phyloP scores from a whole-genome alignment of 768 basidiomycete genomes.

The Xanthoconium purpureum region DNA sequence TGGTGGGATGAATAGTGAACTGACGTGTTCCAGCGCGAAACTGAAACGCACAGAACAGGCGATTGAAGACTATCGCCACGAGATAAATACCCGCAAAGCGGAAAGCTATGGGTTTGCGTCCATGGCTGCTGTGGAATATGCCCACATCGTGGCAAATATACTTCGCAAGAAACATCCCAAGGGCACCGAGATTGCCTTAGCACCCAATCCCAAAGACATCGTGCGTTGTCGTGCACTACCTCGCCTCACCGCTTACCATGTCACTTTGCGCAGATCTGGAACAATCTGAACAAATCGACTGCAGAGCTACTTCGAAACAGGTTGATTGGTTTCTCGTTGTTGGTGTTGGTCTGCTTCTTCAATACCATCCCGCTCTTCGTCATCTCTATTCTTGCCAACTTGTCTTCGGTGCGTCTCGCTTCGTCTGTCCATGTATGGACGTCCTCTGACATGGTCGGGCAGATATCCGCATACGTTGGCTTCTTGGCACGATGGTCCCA shows the following conservation, averaged over 20 bases:
- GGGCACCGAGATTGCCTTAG: slow-evolving; percentile 67
- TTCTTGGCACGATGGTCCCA: slow-evolving; percentile 75
- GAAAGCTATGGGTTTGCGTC: slow-evolving; percentile 93
- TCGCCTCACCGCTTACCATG: neutral
- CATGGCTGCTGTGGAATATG: slow-evolving; percentile 84
- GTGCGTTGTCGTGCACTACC: slow-evolving; percentile 39
- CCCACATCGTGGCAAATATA: slow-evolving; percentile 78
- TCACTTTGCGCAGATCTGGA: slow-evolving; percentile 65
- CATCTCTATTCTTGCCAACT: slow-evolving; percentile 89
- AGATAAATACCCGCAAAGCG: slow-evolving; percentile 71
- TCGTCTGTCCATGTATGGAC: neutral
- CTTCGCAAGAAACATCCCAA: slow-evolving; percentile 67
- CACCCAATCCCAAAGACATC: slow-evolving; percentile 88
- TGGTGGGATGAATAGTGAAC: neutral
- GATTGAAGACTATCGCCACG: slow-evolving; percentile 68
- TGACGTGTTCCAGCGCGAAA: slow-evolving; percentile 35
- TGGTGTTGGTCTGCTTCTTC: slow-evolving; percentile 83
- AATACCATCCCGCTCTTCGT: slow-evolving; percentile 91
- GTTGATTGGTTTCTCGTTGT: slow-evolving; percentile 72
- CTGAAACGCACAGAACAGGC: slow-evolving; percentile 64
- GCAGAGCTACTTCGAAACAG: slow-evolving; percentile 64
- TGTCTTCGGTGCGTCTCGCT: slow-evolving; percentile 61
- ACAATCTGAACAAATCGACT: slow-evolving; percentile 76
- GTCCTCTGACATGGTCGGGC: slow-evolving; percentile 3
- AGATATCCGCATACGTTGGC: slow-evolving; percentile 54